phyloP scores from a whole-genome alignment of 2,329 filamentous ascomycete genomes.

The Knufia fluminis region DNA sequence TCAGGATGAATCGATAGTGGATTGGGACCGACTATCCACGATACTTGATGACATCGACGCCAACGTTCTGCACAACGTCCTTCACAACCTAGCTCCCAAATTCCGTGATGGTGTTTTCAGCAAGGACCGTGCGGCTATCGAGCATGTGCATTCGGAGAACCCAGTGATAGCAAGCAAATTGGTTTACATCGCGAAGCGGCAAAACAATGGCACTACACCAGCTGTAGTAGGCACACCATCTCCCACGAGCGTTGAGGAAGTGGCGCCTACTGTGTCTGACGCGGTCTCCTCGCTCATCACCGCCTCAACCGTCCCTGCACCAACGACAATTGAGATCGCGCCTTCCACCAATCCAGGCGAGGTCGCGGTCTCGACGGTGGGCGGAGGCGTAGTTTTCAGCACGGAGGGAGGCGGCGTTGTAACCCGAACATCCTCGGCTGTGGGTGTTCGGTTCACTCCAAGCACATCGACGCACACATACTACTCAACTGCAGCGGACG shows the following conservation, averaged over 20 bases:
- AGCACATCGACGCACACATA: constrained; percentile 33
- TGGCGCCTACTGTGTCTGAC: constrained; percentile 7
- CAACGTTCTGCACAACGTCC: constrained; percentile 54
- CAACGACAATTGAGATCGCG: constrained; percentile 21
- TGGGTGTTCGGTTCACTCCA: constrained; percentile 22
- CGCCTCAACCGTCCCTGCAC: constrained; percentile 19
- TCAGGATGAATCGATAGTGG: constrained; percentile 17
- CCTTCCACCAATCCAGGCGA: constrained; percentile 18
- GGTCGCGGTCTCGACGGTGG: constrained; percentile 17
- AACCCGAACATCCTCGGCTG: constrained; percentile 23
- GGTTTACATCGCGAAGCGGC: constrained; percentile 54
- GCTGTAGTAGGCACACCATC: constrained; percentile 12
- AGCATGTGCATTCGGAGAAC: constrained; percentile 53
- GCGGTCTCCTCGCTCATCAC: constrained; percentile 18
- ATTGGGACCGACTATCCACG: constrained; percentile 40
- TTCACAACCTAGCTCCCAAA: constrained; percentile 54
- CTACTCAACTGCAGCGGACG: constrained; percentile 35
- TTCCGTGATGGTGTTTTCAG: constrained; percentile 62
- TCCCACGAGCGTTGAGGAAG: constrained; percentile 1
- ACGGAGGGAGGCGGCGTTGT: constrained; percentile 25
- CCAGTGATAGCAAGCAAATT: constrained; percentile 54
- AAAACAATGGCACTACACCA: constrained; percentile 22
- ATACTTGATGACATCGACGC: constrained; percentile 49
- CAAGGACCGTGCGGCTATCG: constrained; percentile 54
- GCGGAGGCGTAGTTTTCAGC: constrained; percentile 24